phyloP scores from a whole-genome alignment of 1,139 yeast species.

The Hanseniaspora sp. region DNA sequence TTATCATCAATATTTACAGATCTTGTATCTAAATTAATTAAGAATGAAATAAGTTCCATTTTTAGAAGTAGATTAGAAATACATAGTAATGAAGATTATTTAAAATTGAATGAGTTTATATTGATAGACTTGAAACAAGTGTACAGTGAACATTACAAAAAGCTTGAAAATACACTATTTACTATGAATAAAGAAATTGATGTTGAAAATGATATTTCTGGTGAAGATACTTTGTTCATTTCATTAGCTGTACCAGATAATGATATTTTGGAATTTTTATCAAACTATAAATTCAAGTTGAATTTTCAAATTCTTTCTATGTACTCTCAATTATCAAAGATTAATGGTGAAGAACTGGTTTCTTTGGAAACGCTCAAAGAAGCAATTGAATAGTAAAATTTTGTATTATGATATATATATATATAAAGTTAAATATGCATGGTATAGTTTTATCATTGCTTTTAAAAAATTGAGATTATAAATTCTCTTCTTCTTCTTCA shows the following conservation, averaged over 20 bases:
- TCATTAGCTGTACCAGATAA: neutral
- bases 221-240: neutral
- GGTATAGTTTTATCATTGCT: no score
- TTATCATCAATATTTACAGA: neutral
- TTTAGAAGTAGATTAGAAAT: neutral
- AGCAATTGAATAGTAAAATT: neutral
- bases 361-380: conserved; percentile 1
- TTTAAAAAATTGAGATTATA: neutral
- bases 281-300: neutral
- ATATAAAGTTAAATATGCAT: no score
- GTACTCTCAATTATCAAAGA: neutral
- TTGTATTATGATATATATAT: no score
- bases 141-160: neutral
- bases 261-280: neutral
- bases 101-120: neutral
- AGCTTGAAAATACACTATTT: neutral
- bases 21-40: neutral
- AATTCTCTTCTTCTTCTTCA: conserved; percentile 51
- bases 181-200: neutral
- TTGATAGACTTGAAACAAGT: conserved; percentile 1
- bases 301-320: neutral
- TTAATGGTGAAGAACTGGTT: neutral
- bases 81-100: neutral
- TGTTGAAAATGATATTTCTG: neutral
- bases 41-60: neutral